Evolutionary conservation across 164 flowering plant genomes (phyloP).

Genomic region (Brasenia schreberi): DNA sequence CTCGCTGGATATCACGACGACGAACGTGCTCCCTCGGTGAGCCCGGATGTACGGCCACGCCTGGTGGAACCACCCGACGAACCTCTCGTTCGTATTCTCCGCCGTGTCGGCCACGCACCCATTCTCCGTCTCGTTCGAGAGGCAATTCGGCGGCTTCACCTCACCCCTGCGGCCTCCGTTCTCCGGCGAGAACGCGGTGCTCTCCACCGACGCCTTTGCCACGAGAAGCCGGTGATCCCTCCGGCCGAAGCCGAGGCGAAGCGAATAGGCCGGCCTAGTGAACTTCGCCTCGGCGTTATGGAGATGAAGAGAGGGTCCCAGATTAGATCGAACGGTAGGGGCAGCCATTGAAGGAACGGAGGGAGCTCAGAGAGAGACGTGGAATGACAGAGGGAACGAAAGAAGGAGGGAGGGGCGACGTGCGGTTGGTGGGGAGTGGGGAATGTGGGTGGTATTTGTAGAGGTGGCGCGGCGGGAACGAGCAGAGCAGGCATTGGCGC

Average conservation of each 20-base stretch:
- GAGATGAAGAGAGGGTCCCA: background rate
- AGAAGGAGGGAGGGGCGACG: background rate
- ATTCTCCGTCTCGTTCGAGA: background rate
- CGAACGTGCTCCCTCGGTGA: constrained; percentile 56
- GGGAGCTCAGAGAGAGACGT: background rate
- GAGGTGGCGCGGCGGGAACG: background rate
- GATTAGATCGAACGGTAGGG: background rate
- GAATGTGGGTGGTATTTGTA: background rate
- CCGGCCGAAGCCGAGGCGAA: background rate
- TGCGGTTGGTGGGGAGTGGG: background rate
- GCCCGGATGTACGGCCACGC: constrained; percentile 48
- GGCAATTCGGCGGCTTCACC: background rate
- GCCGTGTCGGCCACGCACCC: background rate
- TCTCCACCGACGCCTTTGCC: background rate
- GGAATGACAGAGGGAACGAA: background rate
- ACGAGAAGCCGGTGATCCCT: background rate
- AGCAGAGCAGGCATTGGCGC: background rate
- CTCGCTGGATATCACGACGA: constrained; percentile 46
- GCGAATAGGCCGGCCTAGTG: background rate
- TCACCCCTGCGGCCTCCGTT: background rate
- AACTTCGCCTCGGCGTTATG: background rate
- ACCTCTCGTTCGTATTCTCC: constrained; percentile 6
- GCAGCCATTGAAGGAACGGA: background rate
- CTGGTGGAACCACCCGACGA: constrained; percentile 30
- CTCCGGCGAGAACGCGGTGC: background rate